These are phyloP conservation scores for Lathyrus sativus DNA, from an alignment of 306 rosid genomes.

Conservation along the genomic window DNA sequence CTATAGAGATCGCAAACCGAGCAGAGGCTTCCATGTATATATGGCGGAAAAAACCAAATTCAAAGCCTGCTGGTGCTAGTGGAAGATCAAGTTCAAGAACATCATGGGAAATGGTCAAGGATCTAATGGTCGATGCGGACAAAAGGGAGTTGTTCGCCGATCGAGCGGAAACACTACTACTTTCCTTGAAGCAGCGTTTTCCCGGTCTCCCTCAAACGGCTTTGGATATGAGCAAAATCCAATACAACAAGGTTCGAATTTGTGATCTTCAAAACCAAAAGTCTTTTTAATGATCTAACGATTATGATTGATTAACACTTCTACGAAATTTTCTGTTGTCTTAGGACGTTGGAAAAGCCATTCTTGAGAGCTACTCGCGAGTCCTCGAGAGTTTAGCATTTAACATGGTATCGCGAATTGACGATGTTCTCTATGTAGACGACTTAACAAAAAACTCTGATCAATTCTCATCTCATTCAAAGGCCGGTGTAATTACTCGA, in stretches of 20 bases:
- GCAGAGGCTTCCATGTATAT: constrained; percentile 76
- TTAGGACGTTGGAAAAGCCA: constrained; percentile 91
- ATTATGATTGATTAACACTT: neutral
- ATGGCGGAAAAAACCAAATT: constrained; percentile 66
- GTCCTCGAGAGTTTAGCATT: constrained; percentile 90
- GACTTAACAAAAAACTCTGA: constrained; percentile 75
- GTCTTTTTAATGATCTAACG: neutral
- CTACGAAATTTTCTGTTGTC: constrained; percentile 29
- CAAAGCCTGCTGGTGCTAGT: constrained; percentile 51
- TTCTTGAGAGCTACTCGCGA: constrained; percentile 93
- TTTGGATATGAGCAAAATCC: constrained; percentile 91
- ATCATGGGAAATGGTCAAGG: constrained; percentile 99
- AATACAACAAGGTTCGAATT: constrained; percentile 74
- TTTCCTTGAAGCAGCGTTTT: constrained; percentile 83
- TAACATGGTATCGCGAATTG: constrained; percentile 79
- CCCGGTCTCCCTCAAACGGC: constrained; percentile 93
- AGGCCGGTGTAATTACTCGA: constrained; percentile 69
- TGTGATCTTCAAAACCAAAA: neutral
- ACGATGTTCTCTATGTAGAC: constrained; percentile 87
- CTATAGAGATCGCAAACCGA: constrained; percentile 82
- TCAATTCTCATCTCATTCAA: constrained; percentile 60
- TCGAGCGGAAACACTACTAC: constrained; percentile 82
- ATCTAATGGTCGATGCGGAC: constrained; percentile 83
- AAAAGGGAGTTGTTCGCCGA: constrained; percentile 87
- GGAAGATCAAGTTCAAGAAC: constrained; percentile 64